Evolutionary conservation across 1,139 yeast genomes (phyloP).

Genomic region (Yamadazyma epiphylla): DNA sequence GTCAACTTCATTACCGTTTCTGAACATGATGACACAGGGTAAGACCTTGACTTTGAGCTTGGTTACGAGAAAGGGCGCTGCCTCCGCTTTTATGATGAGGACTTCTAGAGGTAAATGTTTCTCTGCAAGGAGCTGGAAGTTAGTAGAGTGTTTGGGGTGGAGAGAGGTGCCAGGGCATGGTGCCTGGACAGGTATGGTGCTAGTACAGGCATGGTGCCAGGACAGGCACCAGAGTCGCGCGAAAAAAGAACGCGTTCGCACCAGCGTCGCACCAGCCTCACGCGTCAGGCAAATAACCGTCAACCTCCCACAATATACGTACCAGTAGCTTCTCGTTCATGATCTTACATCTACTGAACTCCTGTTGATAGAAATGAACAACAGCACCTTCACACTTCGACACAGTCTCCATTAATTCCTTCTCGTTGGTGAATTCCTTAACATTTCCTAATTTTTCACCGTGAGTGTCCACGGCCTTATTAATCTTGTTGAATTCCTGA

Average conservation of each 20-base stretch:
- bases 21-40: constrained; percentile 68
- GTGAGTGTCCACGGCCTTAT: constrained; percentile 21
- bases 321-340: constrained; percentile 48
- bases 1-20: constrained; percentile 53
- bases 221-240: too few species aligned
- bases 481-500: constrained; percentile 40
- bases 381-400: constrained; percentile 42
- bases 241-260: too few species aligned
- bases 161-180: too few species aligned
- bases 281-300: too few species aligned
- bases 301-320: too few species aligned
- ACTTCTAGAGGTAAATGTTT: constrained; percentile 57
- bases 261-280: too few species aligned
- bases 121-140: constrained; percentile 33
- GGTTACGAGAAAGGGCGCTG: constrained; percentile 69
- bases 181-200: too few species aligned
- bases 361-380: constrained; percentile 63
- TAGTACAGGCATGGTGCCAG: too few species aligned
- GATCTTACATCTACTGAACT: constrained; percentile 54
- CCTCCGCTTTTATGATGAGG: constrained; percentile 54
- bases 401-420: constrained; percentile 51
- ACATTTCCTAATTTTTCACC: constrained; percentile 42
- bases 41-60: constrained; percentile 61
- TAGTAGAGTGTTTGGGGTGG: too few species aligned
- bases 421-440: constrained; percentile 43